A percentile compares a stretch with the other conserved stretches of the same genome.
phyloP scores from a whole-genome alignment of 2,329 filamentous ascomycete genomes.

The Hysterium pulicare region DNA sequence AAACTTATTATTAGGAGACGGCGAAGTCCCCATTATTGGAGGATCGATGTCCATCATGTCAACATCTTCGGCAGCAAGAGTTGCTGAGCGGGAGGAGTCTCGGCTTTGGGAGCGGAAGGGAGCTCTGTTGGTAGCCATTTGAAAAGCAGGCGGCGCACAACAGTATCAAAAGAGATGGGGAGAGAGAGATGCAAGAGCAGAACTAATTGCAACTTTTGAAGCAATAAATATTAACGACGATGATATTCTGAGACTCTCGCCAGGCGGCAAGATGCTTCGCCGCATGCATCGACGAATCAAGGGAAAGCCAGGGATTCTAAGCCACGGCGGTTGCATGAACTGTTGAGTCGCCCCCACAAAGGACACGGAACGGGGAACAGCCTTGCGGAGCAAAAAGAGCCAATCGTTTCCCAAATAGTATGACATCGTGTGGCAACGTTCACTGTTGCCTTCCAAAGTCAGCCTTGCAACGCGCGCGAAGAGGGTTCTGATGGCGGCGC shows the following conservation, averaged over 20 bases:
- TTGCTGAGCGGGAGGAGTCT: neutral
- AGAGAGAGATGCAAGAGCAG: conserved; percentile 1
- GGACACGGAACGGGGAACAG: neutral
- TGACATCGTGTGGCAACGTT: neutral
- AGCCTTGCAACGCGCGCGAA: neutral
- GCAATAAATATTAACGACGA: neutral
- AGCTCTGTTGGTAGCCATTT: conserved; percentile 1
- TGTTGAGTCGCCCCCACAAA: neutral
- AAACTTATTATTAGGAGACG: conserved; percentile 1
- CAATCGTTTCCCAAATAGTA: neutral
- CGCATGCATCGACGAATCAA: conserved; percentile 1
- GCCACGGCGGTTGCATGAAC: conserved; percentile 1
- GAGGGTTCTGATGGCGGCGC: no score
- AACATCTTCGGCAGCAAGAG: conserved; percentile 2
- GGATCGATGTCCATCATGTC: conserved; percentile 2
- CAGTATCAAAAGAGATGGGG: conserved; percentile 1
- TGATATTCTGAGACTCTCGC: no score
- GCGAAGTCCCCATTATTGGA: neutral
- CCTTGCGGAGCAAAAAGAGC: neutral
- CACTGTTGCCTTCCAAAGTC: neutral
- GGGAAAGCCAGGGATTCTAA: conserved; percentile 2
- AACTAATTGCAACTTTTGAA: neutral
- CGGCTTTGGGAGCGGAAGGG: neutral
- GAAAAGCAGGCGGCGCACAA: conserved; percentile 1
- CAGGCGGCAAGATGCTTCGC: conserved; percentile 1